These are phyloP conservation scores for Russula sp. DNA, from an alignment of 768 basidiomycete species.

Conservation along the genomic window DNA sequence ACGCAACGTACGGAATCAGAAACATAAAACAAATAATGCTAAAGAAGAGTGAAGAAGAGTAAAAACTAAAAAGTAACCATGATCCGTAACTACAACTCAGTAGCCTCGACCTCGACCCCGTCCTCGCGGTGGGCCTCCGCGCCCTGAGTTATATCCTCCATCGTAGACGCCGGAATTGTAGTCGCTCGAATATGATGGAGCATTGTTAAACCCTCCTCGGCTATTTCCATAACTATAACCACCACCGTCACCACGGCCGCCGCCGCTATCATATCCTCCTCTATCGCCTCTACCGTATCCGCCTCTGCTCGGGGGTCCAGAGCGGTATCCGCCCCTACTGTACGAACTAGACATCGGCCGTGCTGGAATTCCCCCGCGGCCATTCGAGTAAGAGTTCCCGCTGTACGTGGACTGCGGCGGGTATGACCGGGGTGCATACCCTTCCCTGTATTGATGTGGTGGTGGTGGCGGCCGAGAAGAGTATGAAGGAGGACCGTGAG, in stretches of 20 bases:
- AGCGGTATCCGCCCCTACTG: conserved; percentile 29
- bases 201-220: conserved; percentile 36
- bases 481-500: conserved; percentile 26
- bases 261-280: conserved; percentile 31
- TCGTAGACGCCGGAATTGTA: conserved; percentile 28
- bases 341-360: conserved; percentile 17
- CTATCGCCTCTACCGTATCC: conserved; percentile 37
- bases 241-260: conserved; percentile 38
- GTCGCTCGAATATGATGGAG: conserved; percentile 5
- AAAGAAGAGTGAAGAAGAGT: not conserved
- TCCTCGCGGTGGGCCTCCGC: conserved; percentile 24
- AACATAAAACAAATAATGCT: conserved; percentile 10
- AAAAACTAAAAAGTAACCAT: not conserved
- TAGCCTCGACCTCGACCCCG: conserved; percentile 30
- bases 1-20: not conserved
- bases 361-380: conserved; percentile 24
- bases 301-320: conserved; percentile 36
- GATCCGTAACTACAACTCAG: not conserved
- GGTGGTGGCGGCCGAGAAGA: conserved; percentile 36
- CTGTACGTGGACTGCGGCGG: conserved; percentile 11
- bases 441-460: conserved; percentile 34
- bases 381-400: conserved; percentile 21
- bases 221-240: conserved; percentile 42
- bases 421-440: conserved; percentile 31
- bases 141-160: conserved; percentile 32